Evolutionary conservation across 495 filamentous ascomycete genomes (phyloP).

Genomic region (Annulohypoxylon bovei): DNA sequence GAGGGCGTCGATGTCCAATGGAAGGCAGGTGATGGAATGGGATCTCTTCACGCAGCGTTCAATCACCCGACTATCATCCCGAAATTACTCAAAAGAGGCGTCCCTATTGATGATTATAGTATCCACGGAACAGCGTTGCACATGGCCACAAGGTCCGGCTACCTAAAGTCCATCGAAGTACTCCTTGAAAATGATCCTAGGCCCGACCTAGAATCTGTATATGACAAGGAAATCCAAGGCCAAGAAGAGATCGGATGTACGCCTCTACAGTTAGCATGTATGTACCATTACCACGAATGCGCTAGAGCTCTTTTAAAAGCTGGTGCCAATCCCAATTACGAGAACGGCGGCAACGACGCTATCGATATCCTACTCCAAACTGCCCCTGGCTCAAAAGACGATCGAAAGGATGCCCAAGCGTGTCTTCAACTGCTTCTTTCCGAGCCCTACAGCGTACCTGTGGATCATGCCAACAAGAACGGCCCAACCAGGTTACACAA

Average conservation of each 20-base stretch:
- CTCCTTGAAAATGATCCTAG: constrained; percentile 15
- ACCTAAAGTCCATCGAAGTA: not conserved
- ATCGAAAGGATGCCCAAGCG: not conserved
- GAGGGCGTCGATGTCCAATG: constrained; percentile 34
- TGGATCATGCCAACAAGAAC: not conserved
- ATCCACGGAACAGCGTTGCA: constrained; percentile 18
- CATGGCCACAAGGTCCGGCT: not conserved
- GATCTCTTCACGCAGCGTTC: constrained; percentile 28
- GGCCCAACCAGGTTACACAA: not conserved
- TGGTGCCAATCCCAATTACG: constrained; percentile 7
- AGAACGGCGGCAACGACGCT: not conserved
- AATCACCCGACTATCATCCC: not conserved
- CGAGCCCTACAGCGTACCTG: not conserved
- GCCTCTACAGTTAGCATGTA: constrained; percentile 28
- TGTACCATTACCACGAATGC: not conserved
- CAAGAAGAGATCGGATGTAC: constrained; percentile 8
- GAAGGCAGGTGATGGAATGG: constrained; percentile 23
- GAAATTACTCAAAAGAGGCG: constrained; percentile 18
- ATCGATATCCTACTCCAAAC: not conserved
- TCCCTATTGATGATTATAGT: constrained; percentile 1
- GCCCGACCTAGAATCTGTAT: constrained; percentile 12
- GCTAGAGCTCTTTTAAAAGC: constrained; percentile 15
- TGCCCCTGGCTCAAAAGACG: not conserved
- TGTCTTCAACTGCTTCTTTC: not conserved
- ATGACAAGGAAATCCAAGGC: not conserved